Percentiles rank a stretch among this genome's conserved stretches.
Conservation (phyloP, 2,329 filamentous ascomycete species). For the Apiospora pterosperma region DNA sequence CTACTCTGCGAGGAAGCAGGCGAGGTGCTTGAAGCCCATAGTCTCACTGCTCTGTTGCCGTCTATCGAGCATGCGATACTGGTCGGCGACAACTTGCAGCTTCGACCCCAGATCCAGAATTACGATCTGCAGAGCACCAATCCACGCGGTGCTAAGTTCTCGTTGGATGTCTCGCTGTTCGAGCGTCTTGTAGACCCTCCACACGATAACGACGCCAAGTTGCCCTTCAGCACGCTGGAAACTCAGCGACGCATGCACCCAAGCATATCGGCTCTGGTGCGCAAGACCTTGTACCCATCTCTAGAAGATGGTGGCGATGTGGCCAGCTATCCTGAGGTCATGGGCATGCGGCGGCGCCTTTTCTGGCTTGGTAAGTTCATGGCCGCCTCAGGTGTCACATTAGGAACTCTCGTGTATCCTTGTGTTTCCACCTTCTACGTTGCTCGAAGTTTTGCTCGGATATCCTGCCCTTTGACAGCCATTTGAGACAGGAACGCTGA, state of each 20-base stretch:
- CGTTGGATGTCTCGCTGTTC: constrained; percentile 58
- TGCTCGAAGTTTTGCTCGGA: too few species aligned
- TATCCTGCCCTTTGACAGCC: too few species aligned
- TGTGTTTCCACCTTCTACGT: too few species aligned
- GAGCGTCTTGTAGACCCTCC: constrained; percentile 47
- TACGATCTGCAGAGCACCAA: constrained; percentile 51
- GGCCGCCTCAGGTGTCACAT: too few species aligned
- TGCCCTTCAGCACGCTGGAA: constrained; percentile 36
- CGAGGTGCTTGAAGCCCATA: constrained; percentile 63
- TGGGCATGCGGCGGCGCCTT: constrained; percentile 44
- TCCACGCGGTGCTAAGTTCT: constrained; percentile 42
- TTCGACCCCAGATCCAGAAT: constrained; percentile 56
- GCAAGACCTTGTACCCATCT: constrained; percentile 49
- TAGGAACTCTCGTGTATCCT: too few species aligned
- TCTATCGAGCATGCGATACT: constrained; percentile 58
- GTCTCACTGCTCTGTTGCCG: constrained; percentile 56
- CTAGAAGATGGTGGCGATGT: constrained; percentile 43
- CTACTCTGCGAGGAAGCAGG: constrained; percentile 65
- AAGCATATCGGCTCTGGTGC: constrained; percentile 49
- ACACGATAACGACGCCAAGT: constrained; percentile 17
- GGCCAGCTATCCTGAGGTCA: constrained; percentile 37
- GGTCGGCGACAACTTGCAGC: constrained; percentile 62
- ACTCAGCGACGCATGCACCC: constrained; percentile 60
- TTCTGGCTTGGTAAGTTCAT: constrained; percentile 54
- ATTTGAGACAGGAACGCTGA: too few species aligned